Base-by-base conservation (phyloP, 331 rosid species). In the Quercus lobata region DNA sequence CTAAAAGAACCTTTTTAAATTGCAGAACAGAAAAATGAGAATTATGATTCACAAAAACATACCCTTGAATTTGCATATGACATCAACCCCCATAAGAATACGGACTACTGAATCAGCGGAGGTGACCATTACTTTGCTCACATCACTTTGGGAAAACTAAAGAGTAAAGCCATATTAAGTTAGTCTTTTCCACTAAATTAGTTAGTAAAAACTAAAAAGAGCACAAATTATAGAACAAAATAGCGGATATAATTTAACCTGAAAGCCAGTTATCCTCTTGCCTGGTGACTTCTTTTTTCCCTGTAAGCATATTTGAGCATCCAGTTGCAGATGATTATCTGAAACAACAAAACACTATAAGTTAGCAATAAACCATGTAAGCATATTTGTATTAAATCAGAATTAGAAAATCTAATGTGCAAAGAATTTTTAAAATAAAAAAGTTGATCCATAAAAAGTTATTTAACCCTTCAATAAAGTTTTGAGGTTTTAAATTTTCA, bases 231-330 rank as follows among this genome's bases (percentile, higher is more conserved):
- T 25, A 29, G 15, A 70, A 27, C 62, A 79, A 52, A 79, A 61
- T 21, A 6, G 32, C n/a, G 22, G 61, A 56, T 18, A 49, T 3
- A 54, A 37, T 14, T 56, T 55, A 86, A 93, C 97, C 97, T 93
- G 89, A 86, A 93, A 88, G 78, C 94, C 93, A 53, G 96, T 90
- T 77, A 93, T 91, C 83, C 86, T 90, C 80, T 90, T 93, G 69
- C 91, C 90, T 0, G 83, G 79, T 6, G 94, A 80, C 89, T 93
- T 93, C 95, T 84, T 93, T 81, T 91, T 93, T 37, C 93, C 92
- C 69, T 79, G 82, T 79, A 91, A 85, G 81, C 83, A 77, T 79
- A 91, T 57, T 78, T 83, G 91, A 82, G 82, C 81, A 83, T 86
- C 92, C 82, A 88, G 79, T 80, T 83, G 84, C 89, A 88, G 80